These are phyloP conservation scores for Diplodia scrobiculata DNA, from an alignment of 2,329 filamentous ascomycete species.

Conservation along the genomic window DNA sequence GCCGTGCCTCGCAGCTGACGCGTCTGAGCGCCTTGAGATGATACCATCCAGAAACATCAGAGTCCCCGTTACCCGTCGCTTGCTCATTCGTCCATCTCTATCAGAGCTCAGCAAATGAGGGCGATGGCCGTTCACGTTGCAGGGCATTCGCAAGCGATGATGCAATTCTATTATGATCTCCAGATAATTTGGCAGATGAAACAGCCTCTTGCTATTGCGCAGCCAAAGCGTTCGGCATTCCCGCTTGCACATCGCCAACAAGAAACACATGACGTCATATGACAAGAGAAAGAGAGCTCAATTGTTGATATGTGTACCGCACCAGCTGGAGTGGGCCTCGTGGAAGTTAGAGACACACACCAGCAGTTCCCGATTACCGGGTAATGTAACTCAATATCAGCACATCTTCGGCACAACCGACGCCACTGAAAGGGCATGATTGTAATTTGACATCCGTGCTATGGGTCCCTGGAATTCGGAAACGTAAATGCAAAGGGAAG, in stretches of 20 bases:
- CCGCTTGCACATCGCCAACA: not conserved
- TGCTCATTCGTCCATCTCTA: not conserved
- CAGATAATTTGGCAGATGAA: not conserved
- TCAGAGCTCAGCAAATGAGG: not conserved
- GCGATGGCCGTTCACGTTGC: not conserved
- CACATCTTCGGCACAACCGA: constrained; percentile 99
- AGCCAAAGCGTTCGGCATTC: not conserved
- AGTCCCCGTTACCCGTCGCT: not conserved
- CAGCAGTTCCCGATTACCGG: constrained; percentile 32
- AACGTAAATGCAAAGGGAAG: not conserved
- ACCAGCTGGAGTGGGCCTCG: constrained; percentile 24
- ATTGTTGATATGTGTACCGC: constrained; percentile 27
- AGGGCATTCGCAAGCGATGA: not conserved
- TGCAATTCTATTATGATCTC: not conserved
- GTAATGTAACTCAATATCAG: constrained; percentile 62
- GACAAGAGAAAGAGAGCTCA: not conserved
- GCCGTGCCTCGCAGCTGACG: not conserved
- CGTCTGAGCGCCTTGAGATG: not conserved
- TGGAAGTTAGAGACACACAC: constrained; percentile 1
- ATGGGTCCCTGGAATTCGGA: constrained; percentile 14
- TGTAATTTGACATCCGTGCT: constrained; percentile 99
- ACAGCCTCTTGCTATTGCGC: not conserved
- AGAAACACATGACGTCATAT: constrained; percentile 8
- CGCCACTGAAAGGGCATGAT: constrained; percentile 79
- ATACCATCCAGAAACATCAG: not conserved